Conservation (phyloP, 805 yeast species). For the Wickerhamomyces canadensis region DNA sequence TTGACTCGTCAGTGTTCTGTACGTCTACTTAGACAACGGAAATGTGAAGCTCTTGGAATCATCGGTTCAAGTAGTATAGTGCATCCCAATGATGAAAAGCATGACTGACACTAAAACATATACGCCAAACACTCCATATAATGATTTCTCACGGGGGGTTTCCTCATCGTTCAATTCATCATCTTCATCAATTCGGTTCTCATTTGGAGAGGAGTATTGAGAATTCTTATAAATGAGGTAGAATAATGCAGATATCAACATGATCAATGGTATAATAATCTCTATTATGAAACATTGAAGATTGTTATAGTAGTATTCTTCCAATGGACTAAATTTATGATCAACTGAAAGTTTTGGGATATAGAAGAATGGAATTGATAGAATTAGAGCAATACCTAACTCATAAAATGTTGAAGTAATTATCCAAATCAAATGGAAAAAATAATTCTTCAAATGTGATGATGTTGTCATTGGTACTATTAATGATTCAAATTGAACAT, state of each 20-base stretch:
- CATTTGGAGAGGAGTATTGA: too few relatives aligned
- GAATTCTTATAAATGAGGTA: conserved; percentile 8
- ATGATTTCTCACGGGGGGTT: too few relatives aligned
- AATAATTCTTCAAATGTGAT: conserved; percentile 8
- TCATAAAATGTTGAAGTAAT: conserved; percentile 15
- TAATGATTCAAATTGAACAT: conserved; percentile 10
- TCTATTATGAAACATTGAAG: conserved; percentile 24
- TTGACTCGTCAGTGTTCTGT: too few relatives aligned
- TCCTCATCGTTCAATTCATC: too few relatives aligned
- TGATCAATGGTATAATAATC: conserved; percentile 28
- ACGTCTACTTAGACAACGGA: too few relatives aligned
- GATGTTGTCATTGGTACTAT: conserved; percentile 9
- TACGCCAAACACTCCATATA: too few relatives aligned
- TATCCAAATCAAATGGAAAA: conserved; percentile 11
- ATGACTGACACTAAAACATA: too few relatives aligned
- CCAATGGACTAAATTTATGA: conserved; percentile 24
- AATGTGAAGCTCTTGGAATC: too few relatives aligned
- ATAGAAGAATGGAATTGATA: conserved; percentile 36
- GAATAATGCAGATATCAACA: conserved; percentile 14
- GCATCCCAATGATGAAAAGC: too few relatives aligned
- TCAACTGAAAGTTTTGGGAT: conserved; percentile 30
- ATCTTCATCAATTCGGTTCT: too few relatives aligned
- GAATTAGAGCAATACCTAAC: conserved; percentile 30
- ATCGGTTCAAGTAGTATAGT: too few relatives aligned
- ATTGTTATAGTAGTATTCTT: conserved; percentile 29